phyloP scores from a whole-genome alignment of 2,329 filamentous ascomycete genomes.

The Monilinia aucupariae region DNA sequence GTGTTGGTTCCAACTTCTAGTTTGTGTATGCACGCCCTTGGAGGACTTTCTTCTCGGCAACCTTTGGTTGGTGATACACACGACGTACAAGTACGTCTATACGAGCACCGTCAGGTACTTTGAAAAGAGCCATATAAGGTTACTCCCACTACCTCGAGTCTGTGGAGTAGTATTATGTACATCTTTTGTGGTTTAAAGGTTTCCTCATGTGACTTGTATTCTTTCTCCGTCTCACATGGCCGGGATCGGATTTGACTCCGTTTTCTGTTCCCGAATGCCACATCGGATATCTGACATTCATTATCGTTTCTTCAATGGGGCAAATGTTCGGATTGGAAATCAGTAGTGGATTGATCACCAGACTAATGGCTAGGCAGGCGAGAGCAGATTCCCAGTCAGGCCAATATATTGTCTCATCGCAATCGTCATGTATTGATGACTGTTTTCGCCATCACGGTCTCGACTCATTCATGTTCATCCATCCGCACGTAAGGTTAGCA shows the following conservation, averaged over 20 bases:
- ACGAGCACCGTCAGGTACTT: not conserved
- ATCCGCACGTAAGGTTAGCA: not conserved
- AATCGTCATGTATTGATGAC: not conserved
- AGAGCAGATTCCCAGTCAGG: not conserved
- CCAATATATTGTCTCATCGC: not conserved
- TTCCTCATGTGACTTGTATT: not conserved
- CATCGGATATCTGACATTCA: not conserved
- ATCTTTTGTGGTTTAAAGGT: no score
- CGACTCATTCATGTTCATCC: not conserved
- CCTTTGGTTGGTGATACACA: not conserved
- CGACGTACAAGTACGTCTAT: not conserved
- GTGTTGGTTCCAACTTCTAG: not conserved
- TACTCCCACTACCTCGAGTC: not conserved
- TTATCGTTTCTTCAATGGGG: not conserved
- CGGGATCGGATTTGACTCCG: not conserved
- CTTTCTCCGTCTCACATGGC: not conserved
- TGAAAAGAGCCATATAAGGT: no score
- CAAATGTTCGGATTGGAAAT: not conserved
- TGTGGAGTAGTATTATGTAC: not conserved
- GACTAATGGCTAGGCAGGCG: not conserved
- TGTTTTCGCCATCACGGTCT: not conserved
- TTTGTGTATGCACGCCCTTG: not conserved
- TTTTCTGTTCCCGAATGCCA: not conserved
- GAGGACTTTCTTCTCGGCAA: not conserved
- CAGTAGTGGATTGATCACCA: not conserved